Conservation (phyloP, 805 yeast genomes). For the Yamadazyma scolyti region DNA sequence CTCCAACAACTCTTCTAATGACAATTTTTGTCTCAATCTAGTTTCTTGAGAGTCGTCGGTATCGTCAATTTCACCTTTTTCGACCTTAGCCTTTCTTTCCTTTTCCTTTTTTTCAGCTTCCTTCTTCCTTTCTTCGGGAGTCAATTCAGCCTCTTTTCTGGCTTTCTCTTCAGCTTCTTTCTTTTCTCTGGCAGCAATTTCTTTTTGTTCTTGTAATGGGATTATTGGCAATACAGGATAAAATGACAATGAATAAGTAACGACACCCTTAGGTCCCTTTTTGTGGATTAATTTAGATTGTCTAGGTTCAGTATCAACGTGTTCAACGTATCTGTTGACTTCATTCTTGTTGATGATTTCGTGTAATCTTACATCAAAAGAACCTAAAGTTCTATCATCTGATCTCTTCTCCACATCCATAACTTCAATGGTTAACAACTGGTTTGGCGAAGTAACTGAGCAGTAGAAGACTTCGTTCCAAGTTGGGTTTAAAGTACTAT, state of each 20-base stretch:
- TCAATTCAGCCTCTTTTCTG: constrained; percentile 23
- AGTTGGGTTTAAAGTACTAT: constrained; percentile 69
- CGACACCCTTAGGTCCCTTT: constrained; percentile 80
- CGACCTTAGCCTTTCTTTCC: constrained; percentile 27
- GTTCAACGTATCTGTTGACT: constrained; percentile 54
- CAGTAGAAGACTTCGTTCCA: constrained; percentile 83
- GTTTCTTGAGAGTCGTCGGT: constrained; percentile 16
- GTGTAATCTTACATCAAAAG: constrained; percentile 63
- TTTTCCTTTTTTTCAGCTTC: constrained; percentile 11
- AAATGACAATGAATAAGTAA: constrained; percentile 73
- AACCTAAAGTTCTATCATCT: constrained; percentile 86
- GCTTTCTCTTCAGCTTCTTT: constrained; percentile 33
- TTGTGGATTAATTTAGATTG: constrained; percentile 63
- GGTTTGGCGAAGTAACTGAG: constrained; percentile 79
- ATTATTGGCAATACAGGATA: constrained; percentile 81
- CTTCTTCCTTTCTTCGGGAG: constrained; percentile 27
- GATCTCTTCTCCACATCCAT: constrained; percentile 83
- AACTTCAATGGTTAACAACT: constrained; percentile 77
- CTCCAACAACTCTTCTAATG: constrained; percentile 53
- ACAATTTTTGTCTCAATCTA: constrained; percentile 33
- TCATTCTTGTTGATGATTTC: constrained; percentile 71
- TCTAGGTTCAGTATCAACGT: constrained; percentile 52
- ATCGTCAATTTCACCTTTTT: constrained; percentile 23
- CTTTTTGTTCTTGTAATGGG: constrained; percentile 68
- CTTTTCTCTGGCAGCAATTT: constrained; percentile 41